phyloP scores from a whole-genome alignment of 352 stramenopile species.

The Globisporangium recalcitrans region DNA sequence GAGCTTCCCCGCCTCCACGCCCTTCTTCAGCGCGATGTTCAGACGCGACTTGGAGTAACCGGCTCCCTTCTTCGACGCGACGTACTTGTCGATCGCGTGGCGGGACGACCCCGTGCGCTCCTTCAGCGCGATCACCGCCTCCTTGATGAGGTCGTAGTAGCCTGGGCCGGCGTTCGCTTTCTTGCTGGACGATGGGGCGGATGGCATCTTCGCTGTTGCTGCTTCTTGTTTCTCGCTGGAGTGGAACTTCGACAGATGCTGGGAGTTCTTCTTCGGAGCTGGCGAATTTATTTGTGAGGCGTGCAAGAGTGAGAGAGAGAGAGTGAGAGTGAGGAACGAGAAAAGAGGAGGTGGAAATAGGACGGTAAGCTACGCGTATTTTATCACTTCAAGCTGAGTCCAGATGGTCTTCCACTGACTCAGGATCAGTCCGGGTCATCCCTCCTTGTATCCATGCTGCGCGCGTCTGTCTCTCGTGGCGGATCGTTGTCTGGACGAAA shows the following conservation, averaged over 20 bases:
- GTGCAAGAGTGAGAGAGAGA: neutral
- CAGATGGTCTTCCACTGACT: no score
- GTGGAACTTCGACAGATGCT: conserved; percentile 11
- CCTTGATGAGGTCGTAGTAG: conserved; percentile 92
- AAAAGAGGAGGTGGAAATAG: neutral
- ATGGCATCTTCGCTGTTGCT: conserved; percentile 31
- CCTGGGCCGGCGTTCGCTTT: conserved; percentile 57
- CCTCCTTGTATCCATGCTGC: conserved; percentile 6
- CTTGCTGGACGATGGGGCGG: conserved; percentile 39
- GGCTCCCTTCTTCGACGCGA: conserved; percentile 81
- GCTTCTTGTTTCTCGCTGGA: neutral
- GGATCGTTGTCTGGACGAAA: neutral
- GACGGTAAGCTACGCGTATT: conserved; percentile 4
- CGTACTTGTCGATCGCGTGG: conserved; percentile 93
- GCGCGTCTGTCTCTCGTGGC: neutral
- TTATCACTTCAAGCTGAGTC: conserved; percentile 18
- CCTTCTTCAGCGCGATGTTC: conserved; percentile 89
- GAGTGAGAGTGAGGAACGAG: no score
- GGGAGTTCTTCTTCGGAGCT: conserved; percentile 21
- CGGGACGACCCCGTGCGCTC: conserved; percentile 88
- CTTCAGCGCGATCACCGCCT: conserved; percentile 89
- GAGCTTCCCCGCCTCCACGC: conserved; percentile 85
- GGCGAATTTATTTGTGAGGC: conserved; percentile 40
- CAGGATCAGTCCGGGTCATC: conserved; percentile 3
- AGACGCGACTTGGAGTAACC: conserved; percentile 77